phyloP scores from a whole-genome alignment of 2,329 filamentous ascomycete genomes.

The Hirsutella thompsonii region DNA sequence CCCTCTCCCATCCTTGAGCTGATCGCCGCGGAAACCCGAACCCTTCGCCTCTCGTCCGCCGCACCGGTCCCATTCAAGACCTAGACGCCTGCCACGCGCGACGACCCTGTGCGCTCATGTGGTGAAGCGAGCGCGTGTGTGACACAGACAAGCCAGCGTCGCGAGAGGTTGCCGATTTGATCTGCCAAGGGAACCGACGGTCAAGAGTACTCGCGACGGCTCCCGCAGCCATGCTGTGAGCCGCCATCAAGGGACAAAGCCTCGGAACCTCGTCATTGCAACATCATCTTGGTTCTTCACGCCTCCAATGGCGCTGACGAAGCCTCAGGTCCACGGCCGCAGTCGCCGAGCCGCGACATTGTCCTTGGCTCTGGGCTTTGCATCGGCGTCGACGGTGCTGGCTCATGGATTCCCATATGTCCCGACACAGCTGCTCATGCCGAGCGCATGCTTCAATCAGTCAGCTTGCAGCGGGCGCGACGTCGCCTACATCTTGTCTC shows the following conservation, averaged over 20 bases:
- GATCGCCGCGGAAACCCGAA: no score
- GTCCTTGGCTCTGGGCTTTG: background rate
- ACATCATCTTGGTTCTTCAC: background rate
- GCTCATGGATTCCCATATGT: slow-evolving; percentile 36
- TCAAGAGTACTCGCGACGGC: background rate
- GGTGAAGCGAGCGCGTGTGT: no score
- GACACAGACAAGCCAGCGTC: no score
- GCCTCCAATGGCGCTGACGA: background rate
- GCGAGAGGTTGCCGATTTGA: background rate
- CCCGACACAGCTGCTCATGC: slow-evolving; percentile 58
- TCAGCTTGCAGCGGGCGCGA: slow-evolving; percentile 23
- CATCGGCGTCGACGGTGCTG: background rate
- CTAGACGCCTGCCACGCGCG: no score
- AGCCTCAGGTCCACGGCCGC: slow-evolving; percentile 1
- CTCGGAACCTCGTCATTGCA: background rate
- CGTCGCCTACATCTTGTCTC: slow-evolving; percentile 58
- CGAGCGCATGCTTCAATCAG: slow-evolving; percentile 28
- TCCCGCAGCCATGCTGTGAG: background rate
- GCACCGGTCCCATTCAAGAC: no score
- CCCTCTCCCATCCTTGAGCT: no score
- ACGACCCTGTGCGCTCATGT: no score
- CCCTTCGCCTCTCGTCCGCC: no score
- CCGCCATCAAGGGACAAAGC: background rate
- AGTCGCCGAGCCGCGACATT: background rate
- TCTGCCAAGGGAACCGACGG: background rate